Evolutionary conservation across 352 stramenopile species (phyloP).

Genomic region (Thalassiosira delicatula): DNA sequence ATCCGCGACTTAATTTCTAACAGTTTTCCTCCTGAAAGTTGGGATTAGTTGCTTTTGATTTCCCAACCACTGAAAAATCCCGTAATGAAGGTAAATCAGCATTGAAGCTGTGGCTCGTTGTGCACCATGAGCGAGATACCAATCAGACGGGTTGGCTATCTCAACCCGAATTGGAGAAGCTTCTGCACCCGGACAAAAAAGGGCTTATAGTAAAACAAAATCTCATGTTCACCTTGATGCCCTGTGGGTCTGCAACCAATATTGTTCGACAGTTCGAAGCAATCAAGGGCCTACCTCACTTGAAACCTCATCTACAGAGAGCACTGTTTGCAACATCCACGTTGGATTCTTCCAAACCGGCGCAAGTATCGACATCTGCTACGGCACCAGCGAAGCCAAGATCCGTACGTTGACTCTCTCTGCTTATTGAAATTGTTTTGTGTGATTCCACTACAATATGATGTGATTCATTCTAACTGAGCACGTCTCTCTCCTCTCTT

Average conservation of each 20-base stretch:
- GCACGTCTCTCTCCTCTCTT: neutral
- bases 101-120: constrained; percentile 58
- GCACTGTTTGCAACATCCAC: constrained; percentile 50
- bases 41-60: constrained; percentile 59
- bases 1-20: neutral
- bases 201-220: constrained; percentile 45
- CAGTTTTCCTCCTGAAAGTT: constrained; percentile 25
- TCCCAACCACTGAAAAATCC: constrained; percentile 57
- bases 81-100: constrained; percentile 39
- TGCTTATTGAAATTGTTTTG: constrained; percentile 20
- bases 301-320: constrained; percentile 63
- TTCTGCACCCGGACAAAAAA: constrained; percentile 52
- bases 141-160: constrained; percentile 55
- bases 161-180: constrained; percentile 45
- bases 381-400: constrained; percentile 28
- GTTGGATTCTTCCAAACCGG: constrained; percentile 5
- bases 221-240: constrained; percentile 48
- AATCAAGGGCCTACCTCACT: constrained; percentile 57
- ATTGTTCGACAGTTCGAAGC: constrained; percentile 68
- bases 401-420: constrained; percentile 29
- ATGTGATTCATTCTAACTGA: neutral
- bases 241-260: constrained; percentile 54
- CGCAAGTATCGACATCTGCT: neutral
- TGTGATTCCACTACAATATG: neutral
- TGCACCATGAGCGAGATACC: constrained; percentile 43